Percentiles rank a stretch among this genome's conserved stretches.
phyloP scores from a whole-genome alignment of 1,139 yeast genomes.

The Candida gigantensis region DNA sequence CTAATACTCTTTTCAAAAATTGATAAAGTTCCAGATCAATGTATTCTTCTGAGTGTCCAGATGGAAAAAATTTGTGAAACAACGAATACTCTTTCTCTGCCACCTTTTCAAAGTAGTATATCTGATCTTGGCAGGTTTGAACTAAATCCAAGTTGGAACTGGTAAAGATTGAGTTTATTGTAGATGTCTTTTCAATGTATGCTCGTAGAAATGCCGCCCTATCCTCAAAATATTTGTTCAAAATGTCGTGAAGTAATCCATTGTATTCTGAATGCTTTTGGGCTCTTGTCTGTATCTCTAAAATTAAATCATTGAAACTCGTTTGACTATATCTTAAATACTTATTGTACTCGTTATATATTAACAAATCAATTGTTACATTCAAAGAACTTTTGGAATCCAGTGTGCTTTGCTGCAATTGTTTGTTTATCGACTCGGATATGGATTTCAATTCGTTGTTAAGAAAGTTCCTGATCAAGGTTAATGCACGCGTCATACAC shows the following conservation, averaged over 20 bases:
- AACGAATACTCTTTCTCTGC: conserved; percentile 62
- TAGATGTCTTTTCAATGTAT: conserved; percentile 30
- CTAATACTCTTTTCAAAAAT: conserved; percentile 66
- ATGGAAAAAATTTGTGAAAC: conserved; percentile 53
- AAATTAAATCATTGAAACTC: conserved; percentile 37
- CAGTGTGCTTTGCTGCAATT: conserved; percentile 38
- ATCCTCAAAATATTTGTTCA: conserved; percentile 59
- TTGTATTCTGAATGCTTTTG: conserved; percentile 54
- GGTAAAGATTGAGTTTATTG: conserved; percentile 11
- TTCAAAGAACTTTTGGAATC: conserved; percentile 18
- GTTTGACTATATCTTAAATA: conserved; percentile 28
- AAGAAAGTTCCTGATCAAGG: conserved; percentile 71
- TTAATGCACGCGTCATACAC: conserved; percentile 80
- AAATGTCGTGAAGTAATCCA: conserved; percentile 69
- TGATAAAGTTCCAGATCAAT: conserved; percentile 40
- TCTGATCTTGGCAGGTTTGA: conserved; percentile 58
- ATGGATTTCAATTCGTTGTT: conserved; percentile 47
- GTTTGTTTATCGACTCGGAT: conserved; percentile 36
- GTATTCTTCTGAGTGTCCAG: conserved; percentile 16
- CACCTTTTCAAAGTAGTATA: conserved; percentile 58
- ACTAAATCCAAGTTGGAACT: conserved; percentile 36
- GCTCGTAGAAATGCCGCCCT: conserved; percentile 51
- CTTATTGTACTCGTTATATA: conserved; percentile 56
- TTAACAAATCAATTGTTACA: conserved; percentile 27
- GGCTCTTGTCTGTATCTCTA: conserved; percentile 54